Conservation (phyloP, 129 eudicot species). For the Helianthus tuberosus region DNA sequence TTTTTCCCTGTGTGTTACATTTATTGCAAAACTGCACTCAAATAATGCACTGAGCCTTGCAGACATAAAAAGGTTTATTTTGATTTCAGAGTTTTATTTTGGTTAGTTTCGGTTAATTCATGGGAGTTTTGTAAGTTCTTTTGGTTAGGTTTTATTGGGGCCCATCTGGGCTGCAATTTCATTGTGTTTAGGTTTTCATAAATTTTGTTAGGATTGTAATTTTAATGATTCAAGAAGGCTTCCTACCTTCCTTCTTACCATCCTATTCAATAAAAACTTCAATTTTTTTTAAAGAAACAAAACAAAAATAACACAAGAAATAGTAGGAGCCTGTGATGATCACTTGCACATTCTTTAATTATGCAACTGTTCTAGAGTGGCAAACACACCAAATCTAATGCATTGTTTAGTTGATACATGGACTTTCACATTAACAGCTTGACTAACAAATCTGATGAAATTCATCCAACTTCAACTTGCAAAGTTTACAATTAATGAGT, state of each 20-base stretch:
- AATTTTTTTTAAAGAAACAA: too few relatives aligned
- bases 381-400: background rate
- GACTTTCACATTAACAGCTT: too few relatives aligned
- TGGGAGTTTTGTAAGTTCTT: background rate
- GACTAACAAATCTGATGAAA: too few relatives aligned
- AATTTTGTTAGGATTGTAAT: background rate
- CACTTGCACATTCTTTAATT: background rate
- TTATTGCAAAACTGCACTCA: conserved; percentile 6
- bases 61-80: too few relatives aligned
- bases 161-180: background rate
- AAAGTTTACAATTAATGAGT: too few relatives aligned
- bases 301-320: too few relatives aligned
- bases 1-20: background rate
- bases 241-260: background rate
- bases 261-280: background rate
- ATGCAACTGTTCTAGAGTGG: background rate
- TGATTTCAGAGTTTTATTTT: too few relatives aligned
- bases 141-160: background rate
- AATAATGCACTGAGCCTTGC: background rate
- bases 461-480: too few relatives aligned
- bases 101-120: background rate
- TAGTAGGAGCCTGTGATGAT: background rate
- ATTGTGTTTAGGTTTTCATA: background rate
- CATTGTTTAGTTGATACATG: background rate
- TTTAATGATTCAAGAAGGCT: background rate